Evolutionary conservation across 106 monocot species (phyloP), one percentile per base, ranked within the genome.

Genomic region (Dendrobium officinale): DNA sequence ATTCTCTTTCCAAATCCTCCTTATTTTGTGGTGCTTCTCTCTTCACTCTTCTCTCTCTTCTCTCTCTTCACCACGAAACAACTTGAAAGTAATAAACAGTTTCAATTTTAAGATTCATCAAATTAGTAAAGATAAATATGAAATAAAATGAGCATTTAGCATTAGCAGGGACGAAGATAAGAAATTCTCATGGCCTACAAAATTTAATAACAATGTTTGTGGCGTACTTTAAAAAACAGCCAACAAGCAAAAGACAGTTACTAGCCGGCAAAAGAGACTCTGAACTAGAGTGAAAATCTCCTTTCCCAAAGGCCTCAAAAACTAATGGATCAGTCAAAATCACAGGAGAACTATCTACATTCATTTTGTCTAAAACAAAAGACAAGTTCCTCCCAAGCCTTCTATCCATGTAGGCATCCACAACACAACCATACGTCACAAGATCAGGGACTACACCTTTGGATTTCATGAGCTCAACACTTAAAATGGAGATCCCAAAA

Each of bases 401-500:
- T 77, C 89, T 92, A 45, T 90, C 88, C 73, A 98, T 24, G 75
- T 93, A 98, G 0, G 91, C 84, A 85, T 98, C 98, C 22, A 98
- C 85, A 79, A 98, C 67, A 77, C 95, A 95, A 75, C 98, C 98
- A 81, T 88, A 95, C 9, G 92, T 98, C 42, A 98, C 95, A 58
- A 98, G 86, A 80, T 98, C 98, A 0, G 98, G 98, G 0, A 73
- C 49, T 7, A 95, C 75, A 54, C 78, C 42, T 42, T 86, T 79
- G 80, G 83, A 82, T 44, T 81, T 84, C 98, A 95, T 98, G 81
- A 95, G 95, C n/a, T 91, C 82, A 4, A 95, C 77, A 73, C 92
- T 95, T 41, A 98, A 26, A 70, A 82, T 98, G 98, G 78, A 98
- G 91, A 86, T 98, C 98, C 98, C 98, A 98, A 78, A 98, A 92